Percentiles rank a stretch among this genome's conserved stretches.
phyloP scores from a whole-genome alignment of 2,329 filamentous ascomycete genomes.

The Chrysosporium keratinophilum region DNA sequence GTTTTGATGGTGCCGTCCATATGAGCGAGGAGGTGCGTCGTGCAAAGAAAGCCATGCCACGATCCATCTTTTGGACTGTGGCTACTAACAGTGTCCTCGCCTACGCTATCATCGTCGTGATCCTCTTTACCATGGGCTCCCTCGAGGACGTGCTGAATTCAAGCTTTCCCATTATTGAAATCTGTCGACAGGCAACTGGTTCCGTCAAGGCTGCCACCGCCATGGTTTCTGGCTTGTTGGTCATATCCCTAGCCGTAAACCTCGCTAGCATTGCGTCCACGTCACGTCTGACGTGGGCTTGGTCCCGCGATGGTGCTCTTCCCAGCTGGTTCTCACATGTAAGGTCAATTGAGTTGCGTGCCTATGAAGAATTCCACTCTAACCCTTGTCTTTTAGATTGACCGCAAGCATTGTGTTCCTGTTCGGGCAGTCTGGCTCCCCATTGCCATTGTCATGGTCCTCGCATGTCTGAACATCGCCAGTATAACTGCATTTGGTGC shows the following conservation, averaged over 20 bases:
- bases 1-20: slow-evolving; percentile 41
- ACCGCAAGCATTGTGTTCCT: slow-evolving; percentile 27
- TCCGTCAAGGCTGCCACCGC: slow-evolving; percentile 35
- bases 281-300: slow-evolving; percentile 42
- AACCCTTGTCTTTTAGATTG: slow-evolving; percentile 22
- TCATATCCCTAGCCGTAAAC: slow-evolving; percentile 32
- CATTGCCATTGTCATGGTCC: slow-evolving; percentile 24
- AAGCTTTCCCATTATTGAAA: slow-evolving; percentile 36
- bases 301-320: slow-evolving; percentile 40
- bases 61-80: slow-evolving; percentile 37
- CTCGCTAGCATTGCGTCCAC: slow-evolving; percentile 39
- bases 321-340: slow-evolving; percentile 31
- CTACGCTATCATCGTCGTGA: slow-evolving; percentile 34
- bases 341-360: not conserved
- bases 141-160: slow-evolving; percentile 26
- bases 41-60: slow-evolving; percentile 39
- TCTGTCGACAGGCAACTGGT: slow-evolving; percentile 33
- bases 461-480: slow-evolving; percentile 34
- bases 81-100: slow-evolving; percentile 36
- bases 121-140: slow-evolving; percentile 38
- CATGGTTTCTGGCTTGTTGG: slow-evolving; percentile 31
- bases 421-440: slow-evolving; percentile 30
- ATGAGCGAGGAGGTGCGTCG: slow-evolving; percentile 40
- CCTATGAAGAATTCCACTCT: slow-evolving; percentile 10
- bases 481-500: slow-evolving; percentile 32